These are phyloP conservation scores for Phytophthora pisi DNA, from an alignment of 352 stramenopile species.

Conservation along the genomic window DNA sequence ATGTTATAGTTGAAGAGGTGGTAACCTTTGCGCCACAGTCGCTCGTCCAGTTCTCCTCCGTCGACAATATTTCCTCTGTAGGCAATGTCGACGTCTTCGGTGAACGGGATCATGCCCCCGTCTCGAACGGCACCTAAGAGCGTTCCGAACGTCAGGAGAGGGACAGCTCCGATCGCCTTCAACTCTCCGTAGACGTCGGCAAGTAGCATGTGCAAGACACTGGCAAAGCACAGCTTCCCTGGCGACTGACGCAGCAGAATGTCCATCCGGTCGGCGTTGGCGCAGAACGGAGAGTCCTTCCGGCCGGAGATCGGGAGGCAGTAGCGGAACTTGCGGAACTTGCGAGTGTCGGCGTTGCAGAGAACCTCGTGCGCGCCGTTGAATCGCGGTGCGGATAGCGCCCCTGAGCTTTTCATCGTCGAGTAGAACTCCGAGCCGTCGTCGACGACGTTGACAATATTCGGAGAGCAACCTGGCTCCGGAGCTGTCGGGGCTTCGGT, in stretches of 20 bases:
- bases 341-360: slow-evolving; percentile 14
- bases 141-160: slow-evolving; percentile 47
- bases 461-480: slow-evolving; percentile 3
- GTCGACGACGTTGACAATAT: background rate
- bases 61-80: slow-evolving; percentile 28
- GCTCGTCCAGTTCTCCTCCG: slow-evolving; percentile 15
- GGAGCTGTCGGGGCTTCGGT: background rate
- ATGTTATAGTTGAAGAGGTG: slow-evolving; percentile 48
- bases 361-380: slow-evolving; percentile 18
- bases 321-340: slow-evolving; percentile 20
- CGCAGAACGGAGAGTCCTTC: slow-evolving; percentile 45
- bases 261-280: slow-evolving; percentile 46
- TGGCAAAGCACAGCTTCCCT: slow-evolving; percentile 43
- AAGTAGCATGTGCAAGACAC: slow-evolving; percentile 59
- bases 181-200: slow-evolving; percentile 55
- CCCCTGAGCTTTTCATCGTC: slow-evolving; percentile 5
- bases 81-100: slow-evolving; percentile 54
- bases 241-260: slow-evolving; percentile 33
- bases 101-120: slow-evolving; percentile 50
- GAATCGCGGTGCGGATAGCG: slow-evolving; percentile 25
- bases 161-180: slow-evolving; percentile 18
- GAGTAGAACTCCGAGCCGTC: slow-evolving; percentile 7
- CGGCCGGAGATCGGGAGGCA: slow-evolving; percentile 53
- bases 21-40: slow-evolving; percentile 49
- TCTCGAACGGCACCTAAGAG: slow-evolving; percentile 53